Conservation (phyloP, 2,329 filamentous ascomycete genomes). For the Plectosphaerella plurivora region DNA sequence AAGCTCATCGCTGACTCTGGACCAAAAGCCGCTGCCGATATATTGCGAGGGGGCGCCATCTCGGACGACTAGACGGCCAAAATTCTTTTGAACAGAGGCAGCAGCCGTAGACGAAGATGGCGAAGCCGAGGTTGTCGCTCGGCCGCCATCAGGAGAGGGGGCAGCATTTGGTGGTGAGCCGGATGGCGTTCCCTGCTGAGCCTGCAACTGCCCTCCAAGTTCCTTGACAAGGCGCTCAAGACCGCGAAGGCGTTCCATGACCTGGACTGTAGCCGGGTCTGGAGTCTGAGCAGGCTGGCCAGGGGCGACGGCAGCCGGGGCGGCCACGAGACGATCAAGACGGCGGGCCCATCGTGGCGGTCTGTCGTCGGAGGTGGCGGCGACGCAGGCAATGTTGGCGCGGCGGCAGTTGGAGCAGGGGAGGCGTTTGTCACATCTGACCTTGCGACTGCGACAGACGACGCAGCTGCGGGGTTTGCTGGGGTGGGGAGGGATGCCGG, state of each 20-base stretch:
- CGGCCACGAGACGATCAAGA: conserved; percentile 35
- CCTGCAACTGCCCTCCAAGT: conserved; percentile 39
- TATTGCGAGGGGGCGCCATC: conserved; percentile 40
- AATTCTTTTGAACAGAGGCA: conserved; percentile 28
- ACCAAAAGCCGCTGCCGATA: conserved; percentile 51
- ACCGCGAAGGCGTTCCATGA: conserved; percentile 44
- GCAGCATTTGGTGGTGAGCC: conserved; percentile 1
- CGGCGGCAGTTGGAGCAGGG: conserved; percentile 54
- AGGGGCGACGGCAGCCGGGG: conserved; percentile 6
- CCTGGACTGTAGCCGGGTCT: conserved; percentile 24
- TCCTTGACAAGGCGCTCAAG: conserved; percentile 49
- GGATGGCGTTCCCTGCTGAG: conserved; percentile 23
- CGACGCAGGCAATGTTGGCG: conserved; percentile 46
- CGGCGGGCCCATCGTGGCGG: conserved; percentile 52
- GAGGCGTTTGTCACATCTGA: conserved; percentile 51
- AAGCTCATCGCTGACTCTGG: conserved; percentile 50
- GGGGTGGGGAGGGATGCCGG: not conserved
- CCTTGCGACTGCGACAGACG: conserved; percentile 49
- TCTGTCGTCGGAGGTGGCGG: conserved; percentile 39
- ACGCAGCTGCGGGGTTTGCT: conserved; percentile 43
- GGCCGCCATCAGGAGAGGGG: no score
- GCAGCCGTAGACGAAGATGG: conserved; percentile 4
- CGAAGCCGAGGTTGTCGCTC: not conserved
- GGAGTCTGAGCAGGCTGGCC: conserved; percentile 7
- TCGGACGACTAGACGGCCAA: conserved; percentile 42